These are phyloP conservation scores for Phyllosticta paracitricarpa DNA, from an alignment of 2,329 filamentous ascomycete genomes.

Conservation along the genomic window DNA sequence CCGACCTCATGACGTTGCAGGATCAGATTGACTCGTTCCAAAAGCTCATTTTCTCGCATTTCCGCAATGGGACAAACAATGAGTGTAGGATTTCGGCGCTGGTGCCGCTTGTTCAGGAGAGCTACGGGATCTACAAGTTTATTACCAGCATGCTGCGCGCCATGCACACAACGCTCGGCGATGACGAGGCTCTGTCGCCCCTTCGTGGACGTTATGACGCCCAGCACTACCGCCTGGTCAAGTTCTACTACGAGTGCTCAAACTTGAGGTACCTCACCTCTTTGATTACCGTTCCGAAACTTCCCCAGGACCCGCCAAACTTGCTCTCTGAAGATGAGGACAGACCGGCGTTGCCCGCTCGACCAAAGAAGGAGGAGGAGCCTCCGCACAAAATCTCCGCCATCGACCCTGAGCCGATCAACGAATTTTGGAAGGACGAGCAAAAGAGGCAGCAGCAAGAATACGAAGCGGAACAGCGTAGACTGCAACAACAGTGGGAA, in stretches of 20 bases:
- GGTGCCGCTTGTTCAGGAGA: slow-evolving; percentile 90
- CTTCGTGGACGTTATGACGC: slow-evolving; percentile 84
- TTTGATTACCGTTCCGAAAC: slow-evolving; percentile 88
- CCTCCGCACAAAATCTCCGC: slow-evolving; percentile 39
- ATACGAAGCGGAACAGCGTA: slow-evolving; percentile 87
- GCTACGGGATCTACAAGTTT: slow-evolving; percentile 99
- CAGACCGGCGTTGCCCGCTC: slow-evolving; percentile 69
- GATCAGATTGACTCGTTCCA: slow-evolving; percentile 99
- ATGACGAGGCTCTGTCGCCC: slow-evolving; percentile 84
- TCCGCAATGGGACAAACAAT: slow-evolving; percentile 83
- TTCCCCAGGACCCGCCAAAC: slow-evolving; percentile 88
- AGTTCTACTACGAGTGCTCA: slow-evolving; percentile 98
- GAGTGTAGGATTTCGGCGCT: slow-evolving; percentile 93
- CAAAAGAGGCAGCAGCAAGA: slow-evolving; percentile 84
- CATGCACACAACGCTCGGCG: slow-evolving; percentile 92
- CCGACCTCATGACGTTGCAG: slow-evolving; percentile 90
- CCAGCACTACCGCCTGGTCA: slow-evolving; percentile 90
- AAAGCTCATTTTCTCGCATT: slow-evolving; percentile 96
- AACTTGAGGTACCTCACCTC: slow-evolving; percentile 95
- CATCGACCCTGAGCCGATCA: slow-evolving; percentile 86
- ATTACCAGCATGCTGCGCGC: slow-evolving; percentile 98
- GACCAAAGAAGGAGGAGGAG: slow-evolving; percentile 63
- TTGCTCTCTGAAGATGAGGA: slow-evolving; percentile 69
- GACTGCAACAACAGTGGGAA: slow-evolving; percentile 79
- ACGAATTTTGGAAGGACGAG: slow-evolving; percentile 96